These are phyloP conservation scores for Aspergillus bertholletiae DNA, from an alignment of 495 filamentous ascomycete genomes.

Conservation along the genomic window DNA sequence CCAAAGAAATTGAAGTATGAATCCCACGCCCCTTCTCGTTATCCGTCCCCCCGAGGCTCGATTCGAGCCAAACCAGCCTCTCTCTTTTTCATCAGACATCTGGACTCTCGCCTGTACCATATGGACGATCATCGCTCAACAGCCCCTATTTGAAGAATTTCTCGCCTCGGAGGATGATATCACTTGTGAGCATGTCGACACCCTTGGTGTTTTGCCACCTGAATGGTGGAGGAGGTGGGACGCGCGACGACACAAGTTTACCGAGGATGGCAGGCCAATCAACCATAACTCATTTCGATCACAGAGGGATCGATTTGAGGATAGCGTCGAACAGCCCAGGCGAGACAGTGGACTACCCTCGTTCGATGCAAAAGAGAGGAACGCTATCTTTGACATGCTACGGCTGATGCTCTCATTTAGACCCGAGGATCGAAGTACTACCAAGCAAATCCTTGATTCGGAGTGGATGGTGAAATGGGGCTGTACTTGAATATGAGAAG, in stretches of 20 bases:
- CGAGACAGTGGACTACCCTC: constrained; percentile 9
- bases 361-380: constrained; percentile 23
- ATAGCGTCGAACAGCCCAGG: constrained; percentile 24
- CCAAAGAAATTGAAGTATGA: constrained; percentile 22
- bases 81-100: constrained; percentile 33
- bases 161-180: constrained; percentile 29
- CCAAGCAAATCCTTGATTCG: constrained; percentile 28
- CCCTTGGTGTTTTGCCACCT: constrained; percentile 26
- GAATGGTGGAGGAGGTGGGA: constrained; percentile 31
- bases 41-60: constrained; percentile 29
- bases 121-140: constrained; percentile 25
- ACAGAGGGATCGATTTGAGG: constrained; percentile 24
- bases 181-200: constrained; percentile 30
- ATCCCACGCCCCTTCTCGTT: constrained; percentile 27
- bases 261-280: constrained; percentile 14
- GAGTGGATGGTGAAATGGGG: constrained; percentile 44
- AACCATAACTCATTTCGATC: constrained; percentile 21
- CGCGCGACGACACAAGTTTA: constrained; percentile 12
- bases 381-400: constrained; percentile 34
- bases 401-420: constrained; percentile 38
- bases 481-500: constrained; percentile 31
- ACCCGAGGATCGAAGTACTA: constrained; percentile 32
- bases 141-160: constrained; percentile 18
- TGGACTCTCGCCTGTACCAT: constrained; percentile 36
- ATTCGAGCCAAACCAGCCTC: constrained; percentile 27